A percentile compares a stretch with the other conserved stretches of the same genome.
phyloP scores from a whole-genome alignment of 176 grass and related monocot species.

The Elymus sibiricus region DNA sequence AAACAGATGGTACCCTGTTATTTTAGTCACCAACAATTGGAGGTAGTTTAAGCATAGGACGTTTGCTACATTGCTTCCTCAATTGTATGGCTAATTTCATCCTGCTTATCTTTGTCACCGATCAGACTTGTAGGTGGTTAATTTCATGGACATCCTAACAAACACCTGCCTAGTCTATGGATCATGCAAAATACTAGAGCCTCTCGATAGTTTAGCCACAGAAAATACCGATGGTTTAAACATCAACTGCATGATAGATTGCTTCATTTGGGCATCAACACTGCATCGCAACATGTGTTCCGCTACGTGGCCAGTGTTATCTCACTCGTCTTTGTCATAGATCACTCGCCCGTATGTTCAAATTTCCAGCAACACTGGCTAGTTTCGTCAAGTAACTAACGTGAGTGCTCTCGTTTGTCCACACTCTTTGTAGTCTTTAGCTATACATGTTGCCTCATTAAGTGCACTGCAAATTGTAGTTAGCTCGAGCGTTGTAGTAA shows the following conservation, averaged over 20 bases:
- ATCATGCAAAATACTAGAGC: conserved; percentile 9
- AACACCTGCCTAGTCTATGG: conserved; percentile 17
- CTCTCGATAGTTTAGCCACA: conserved; percentile 29
- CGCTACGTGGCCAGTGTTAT: conserved; percentile 23
- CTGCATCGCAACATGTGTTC: neutral
- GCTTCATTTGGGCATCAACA: conserved; percentile 35
- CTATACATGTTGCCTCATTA: neutral
- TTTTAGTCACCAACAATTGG: conserved; percentile 32
- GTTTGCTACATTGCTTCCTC: conserved; percentile 22
- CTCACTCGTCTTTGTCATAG: conserved; percentile 33
- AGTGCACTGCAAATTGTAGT: neutral
- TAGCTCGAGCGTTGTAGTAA: too few species aligned
- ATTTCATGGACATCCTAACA: conserved; percentile 28
- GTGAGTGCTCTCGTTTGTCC: neutral
- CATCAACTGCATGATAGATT: conserved; percentile 14
- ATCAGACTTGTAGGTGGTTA: conserved; percentile 34
- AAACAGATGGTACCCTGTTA: conserved; percentile 17
- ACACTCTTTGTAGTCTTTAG: neutral
- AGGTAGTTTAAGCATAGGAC: conserved; percentile 36
- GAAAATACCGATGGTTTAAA: conserved; percentile 33
- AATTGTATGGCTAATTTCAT: conserved; percentile 36
- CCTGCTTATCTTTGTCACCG: conserved; percentile 36
- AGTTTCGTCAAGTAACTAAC: conserved; percentile 9
- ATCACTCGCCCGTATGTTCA: neutral
- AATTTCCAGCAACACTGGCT: neutral